Evolutionary conservation across 2,329 filamentous ascomycete genomes (phyloP).

Genomic region (Apiospora malaysiana): DNA sequence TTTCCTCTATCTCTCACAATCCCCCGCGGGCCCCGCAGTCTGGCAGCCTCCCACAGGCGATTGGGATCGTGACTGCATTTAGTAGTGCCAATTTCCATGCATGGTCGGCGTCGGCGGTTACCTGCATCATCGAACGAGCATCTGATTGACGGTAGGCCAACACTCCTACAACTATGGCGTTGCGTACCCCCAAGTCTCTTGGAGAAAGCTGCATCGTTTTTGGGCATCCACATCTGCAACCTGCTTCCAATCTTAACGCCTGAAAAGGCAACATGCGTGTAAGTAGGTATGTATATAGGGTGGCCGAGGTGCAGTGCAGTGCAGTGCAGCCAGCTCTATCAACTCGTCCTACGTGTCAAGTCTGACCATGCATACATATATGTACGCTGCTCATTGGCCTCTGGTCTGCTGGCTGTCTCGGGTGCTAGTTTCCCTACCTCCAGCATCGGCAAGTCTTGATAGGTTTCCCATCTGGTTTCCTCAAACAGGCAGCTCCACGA

Average conservation of each 20-base stretch:
- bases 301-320: background rate
- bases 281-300: background rate
- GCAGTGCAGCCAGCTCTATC: background rate
- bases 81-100: background rate
- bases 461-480: background rate
- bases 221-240: background rate
- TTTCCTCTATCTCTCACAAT: no score
- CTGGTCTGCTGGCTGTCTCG: conserved; percentile 9
- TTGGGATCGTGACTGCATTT: background rate
- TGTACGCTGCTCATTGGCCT: background rate
- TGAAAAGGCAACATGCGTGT: background rate
- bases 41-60: background rate
- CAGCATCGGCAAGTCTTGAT: background rate
- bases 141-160: background rate
- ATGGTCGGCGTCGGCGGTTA: background rate
- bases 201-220: background rate
- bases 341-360: conserved; percentile 5
- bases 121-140: background rate
- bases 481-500: background rate
- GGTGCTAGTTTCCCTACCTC: background rate
- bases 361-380: conserved; percentile 12
- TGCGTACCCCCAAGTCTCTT: background rate
- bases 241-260: background rate
- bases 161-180: background rate
- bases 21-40: background rate